Conservation (phyloP, 805 yeast genomes). For the Candida dendrica region DNA sequence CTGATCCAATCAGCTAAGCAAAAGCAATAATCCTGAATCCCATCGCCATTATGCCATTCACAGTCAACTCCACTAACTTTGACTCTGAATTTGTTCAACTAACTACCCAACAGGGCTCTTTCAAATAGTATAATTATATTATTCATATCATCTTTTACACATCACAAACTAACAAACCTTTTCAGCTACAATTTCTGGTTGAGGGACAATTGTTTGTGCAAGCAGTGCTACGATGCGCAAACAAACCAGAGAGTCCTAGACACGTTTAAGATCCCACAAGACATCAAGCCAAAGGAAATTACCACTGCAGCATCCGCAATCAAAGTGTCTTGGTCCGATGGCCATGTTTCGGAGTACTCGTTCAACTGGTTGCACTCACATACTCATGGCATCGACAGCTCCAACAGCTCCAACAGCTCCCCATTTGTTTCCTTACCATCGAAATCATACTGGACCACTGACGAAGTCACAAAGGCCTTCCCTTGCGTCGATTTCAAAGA, state of each 20-base stretch:
- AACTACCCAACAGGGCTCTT: not conserved
- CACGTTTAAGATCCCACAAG: not conserved
- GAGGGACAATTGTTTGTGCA: constrained; percentile 58
- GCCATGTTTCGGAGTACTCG: constrained; percentile 10
- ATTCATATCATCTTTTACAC: no score
- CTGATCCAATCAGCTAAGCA: no score
- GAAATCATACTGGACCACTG: constrained; percentile 37
- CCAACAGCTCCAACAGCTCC: no score
- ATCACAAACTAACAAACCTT: not conserved
- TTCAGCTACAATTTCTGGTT: constrained; percentile 49
- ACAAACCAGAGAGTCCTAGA: constrained; percentile 41
- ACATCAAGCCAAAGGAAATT: constrained; percentile 8
- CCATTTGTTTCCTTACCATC: constrained; percentile 39
- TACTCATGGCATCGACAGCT: constrained; percentile 3
- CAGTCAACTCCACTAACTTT: not conserved
- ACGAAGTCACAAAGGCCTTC: constrained; percentile 20
- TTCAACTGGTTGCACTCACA: constrained; percentile 16
- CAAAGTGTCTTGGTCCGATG: constrained; percentile 28
- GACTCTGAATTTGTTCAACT: not conserved
- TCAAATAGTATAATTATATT: not conserved
- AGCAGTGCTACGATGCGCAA: constrained; percentile 40
- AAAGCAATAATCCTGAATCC: no score
- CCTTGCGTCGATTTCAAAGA: constrained; percentile 34
- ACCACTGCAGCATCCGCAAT: not conserved
- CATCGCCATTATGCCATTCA: not conserved